Conservation (phyloP, 495 filamentous ascomycete species). For the Penicillium bovifimosum region DNA sequence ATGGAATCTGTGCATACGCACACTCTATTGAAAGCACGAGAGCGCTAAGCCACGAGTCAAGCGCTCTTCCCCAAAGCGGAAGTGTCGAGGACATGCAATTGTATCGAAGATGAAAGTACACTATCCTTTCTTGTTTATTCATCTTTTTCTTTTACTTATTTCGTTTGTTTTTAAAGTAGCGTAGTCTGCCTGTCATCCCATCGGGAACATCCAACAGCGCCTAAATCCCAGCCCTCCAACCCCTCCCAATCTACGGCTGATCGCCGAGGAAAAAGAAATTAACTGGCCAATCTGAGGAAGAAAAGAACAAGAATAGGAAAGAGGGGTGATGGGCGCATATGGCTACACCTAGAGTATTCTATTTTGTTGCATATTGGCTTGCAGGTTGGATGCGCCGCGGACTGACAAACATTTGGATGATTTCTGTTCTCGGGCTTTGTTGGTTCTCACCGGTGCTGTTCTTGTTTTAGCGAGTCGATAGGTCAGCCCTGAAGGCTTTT, state of each 20-base stretch:
- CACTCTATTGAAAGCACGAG: not conserved
- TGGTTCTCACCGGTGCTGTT: not conserved
- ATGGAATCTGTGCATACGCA: not conserved
- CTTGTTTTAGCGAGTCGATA: not conserved
- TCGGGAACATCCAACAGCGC: constrained; percentile 1
- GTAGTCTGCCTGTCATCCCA: not conserved
- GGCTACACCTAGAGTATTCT: not conserved
- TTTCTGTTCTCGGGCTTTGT: not conserved
- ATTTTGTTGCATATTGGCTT: constrained; percentile 9
- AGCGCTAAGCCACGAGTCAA: not conserved
- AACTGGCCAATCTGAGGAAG: not conserved
- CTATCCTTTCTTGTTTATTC: not conserved
- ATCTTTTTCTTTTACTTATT: not conserved
- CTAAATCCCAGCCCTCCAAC: not conserved
- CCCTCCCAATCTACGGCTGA: not conserved
- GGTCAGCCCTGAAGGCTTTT: too few species aligned
- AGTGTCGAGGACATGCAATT: not conserved
- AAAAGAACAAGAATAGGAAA: not conserved
- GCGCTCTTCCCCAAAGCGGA: not conserved
- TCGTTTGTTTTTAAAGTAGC: not conserved
- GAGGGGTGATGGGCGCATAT: not conserved
- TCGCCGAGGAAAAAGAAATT: not conserved
- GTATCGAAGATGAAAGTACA: not conserved
- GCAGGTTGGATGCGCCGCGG: constrained; percentile 6
- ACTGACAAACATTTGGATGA: constrained; percentile 4